phyloP scores from a whole-genome alignment of 2,329 filamentous ascomycete species.

The Fusarium nanum region DNA sequence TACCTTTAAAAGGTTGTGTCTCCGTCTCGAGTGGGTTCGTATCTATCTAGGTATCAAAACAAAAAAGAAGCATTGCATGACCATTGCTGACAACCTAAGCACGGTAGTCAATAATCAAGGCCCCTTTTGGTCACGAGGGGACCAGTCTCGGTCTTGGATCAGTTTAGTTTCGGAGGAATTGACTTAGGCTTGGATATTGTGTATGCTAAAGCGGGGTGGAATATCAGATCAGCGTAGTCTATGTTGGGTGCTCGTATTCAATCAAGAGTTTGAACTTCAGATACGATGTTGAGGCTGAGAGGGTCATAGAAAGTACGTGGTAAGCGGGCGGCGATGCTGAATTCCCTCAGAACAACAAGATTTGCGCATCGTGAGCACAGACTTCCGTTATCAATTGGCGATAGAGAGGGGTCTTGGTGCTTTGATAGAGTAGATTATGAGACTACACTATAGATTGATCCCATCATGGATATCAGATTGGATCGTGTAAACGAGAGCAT shows the following conservation, averaged over 20 bases:
- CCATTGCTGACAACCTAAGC: conserved; percentile 1
- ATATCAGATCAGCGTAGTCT: conserved; percentile 27
- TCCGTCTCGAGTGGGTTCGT: conserved; percentile 29
- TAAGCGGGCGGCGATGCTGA: not conserved
- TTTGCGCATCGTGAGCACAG: conserved; percentile 16
- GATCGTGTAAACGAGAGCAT: conserved; percentile 21
- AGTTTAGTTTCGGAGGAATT: conserved; percentile 21
- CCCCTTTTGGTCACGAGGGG: conserved; percentile 32
- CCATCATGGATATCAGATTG: conserved; percentile 28
- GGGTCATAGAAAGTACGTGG: not conserved
- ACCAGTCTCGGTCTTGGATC: conserved; percentile 3
- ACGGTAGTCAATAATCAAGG: conserved; percentile 28
- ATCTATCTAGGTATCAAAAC: conserved; percentile 15
- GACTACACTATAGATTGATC: conserved; percentile 18
- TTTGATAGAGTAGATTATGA: not conserved
- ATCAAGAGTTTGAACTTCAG: conserved; percentile 8
- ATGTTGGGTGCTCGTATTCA: conserved; percentile 34
- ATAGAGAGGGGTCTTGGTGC: conserved; percentile 3
- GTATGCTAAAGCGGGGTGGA: conserved; percentile 19
- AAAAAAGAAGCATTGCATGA: conserved; percentile 13
- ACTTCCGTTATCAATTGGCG: conserved; percentile 4
- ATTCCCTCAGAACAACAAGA: not conserved
- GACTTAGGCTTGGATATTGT: conserved; percentile 12
- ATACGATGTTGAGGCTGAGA: conserved; percentile 30
- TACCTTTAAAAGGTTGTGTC: conserved; percentile 21